Percentiles rank a stretch among this genome's conserved stretches.
Evolutionary conservation across 2,329 filamentous ascomycete genomes (phyloP).

Genomic region (Bipolaris zeicola): DNA sequence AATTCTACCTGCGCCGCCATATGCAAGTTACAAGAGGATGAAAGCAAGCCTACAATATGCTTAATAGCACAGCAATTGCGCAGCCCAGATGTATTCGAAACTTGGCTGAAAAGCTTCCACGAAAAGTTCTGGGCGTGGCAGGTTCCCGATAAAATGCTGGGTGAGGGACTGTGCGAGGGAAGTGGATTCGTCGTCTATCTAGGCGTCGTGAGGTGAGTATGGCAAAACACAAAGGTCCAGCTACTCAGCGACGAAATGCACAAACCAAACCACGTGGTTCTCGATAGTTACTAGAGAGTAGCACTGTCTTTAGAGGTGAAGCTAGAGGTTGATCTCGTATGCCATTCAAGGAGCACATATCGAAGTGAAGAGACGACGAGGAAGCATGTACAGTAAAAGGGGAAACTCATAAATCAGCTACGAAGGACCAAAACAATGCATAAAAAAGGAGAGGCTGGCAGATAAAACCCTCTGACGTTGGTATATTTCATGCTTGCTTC

Average conservation of each 20-base stretch:
- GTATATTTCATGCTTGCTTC: background rate
- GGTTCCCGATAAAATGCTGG: constrained; percentile 68
- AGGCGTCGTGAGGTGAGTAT: constrained; percentile 52
- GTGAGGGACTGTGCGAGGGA: constrained; percentile 62
- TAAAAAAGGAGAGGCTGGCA: background rate
- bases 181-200: constrained; percentile 85
- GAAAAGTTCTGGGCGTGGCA: constrained; percentile 75
- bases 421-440: background rate
- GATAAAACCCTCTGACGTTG: background rate
- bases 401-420: background rate
- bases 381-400: background rate
- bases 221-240: background rate
- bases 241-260: background rate
- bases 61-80: constrained; percentile 89
- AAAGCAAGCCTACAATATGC: constrained; percentile 66
- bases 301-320: background rate
- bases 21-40: constrained; percentile 61
- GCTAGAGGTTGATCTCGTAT: background rate
- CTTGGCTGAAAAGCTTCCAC: constrained; percentile 75
- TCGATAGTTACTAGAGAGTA: background rate
- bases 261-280: background rate
- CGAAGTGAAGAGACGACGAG: background rate
- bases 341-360: background rate
- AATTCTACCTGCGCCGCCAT: constrained; percentile 80
- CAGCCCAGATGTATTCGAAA: constrained; percentile 81